Percentiles rank a stretch among this genome's conserved stretches.
phyloP scores from a whole-genome alignment of 768 basidiomycete species.

The Lactarius tabidus region DNA sequence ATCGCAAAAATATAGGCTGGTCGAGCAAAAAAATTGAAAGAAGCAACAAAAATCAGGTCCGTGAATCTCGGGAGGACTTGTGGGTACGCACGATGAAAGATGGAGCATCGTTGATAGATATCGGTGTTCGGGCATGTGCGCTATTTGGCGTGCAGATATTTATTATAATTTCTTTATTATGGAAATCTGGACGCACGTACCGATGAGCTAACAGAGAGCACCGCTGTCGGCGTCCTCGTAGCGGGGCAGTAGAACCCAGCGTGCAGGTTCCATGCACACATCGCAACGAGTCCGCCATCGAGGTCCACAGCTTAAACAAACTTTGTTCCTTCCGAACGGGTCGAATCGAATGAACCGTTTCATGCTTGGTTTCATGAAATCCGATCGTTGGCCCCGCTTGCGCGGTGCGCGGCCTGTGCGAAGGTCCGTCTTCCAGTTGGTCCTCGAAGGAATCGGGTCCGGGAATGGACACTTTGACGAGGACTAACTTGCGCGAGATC shows the following conservation, averaged over 20 bases:
- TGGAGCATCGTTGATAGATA: no score
- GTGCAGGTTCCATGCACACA: constrained; percentile 80
- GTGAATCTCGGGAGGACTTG: no score
- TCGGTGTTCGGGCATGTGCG: constrained; percentile 93
- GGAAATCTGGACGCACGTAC: no score
- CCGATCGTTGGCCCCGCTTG: constrained; percentile 33
- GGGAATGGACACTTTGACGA: constrained; percentile 94
- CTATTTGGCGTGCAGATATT: constrained; percentile 40
- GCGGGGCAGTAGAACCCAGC: constrained; percentile 73
- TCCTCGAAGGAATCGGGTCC: constrained; percentile 96
- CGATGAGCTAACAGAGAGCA: constrained; percentile 78
- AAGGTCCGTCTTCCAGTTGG: constrained; percentile 81
- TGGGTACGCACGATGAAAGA: no score
- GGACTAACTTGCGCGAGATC: constrained; percentile 90
- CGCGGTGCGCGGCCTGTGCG: constrained; percentile 69
- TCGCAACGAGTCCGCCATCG: constrained; percentile 48
- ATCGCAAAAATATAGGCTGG: neutral
- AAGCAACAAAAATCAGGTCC: no score
- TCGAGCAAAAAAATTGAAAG: no score
- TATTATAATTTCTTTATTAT: neutral
- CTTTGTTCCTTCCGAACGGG: no score
- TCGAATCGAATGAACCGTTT: neutral
- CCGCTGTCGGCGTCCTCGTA: constrained; percentile 86
- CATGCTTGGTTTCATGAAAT: no score
- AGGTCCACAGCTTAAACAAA: neutral